These are phyloP conservation scores for Citeromyces hawaiiensis DNA, from an alignment of 1,139 yeast genomes.

Conservation along the genomic window DNA sequence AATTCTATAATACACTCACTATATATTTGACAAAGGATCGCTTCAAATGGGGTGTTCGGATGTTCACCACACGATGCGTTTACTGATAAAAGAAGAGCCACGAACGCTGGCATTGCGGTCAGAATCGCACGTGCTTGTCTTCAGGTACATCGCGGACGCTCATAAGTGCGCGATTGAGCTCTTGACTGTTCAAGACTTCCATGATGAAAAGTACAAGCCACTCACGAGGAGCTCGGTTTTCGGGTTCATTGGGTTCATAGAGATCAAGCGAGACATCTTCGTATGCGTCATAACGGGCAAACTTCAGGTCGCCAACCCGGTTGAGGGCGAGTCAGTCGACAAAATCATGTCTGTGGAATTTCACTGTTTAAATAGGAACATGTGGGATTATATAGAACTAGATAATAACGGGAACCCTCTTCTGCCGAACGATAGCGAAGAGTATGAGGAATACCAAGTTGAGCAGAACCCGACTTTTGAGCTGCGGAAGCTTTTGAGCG, in stretches of 20 bases:
- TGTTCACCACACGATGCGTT: conserved; percentile 22
- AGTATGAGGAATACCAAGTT: conserved; percentile 5
- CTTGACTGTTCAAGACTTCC: conserved; percentile 24
- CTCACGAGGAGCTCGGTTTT: conserved; percentile 35
- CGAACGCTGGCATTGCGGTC: conserved; percentile 42
- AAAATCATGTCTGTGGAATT: conserved; percentile 79
- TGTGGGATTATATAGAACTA: conserved; percentile 70
- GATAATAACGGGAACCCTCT: conserved; percentile 39
- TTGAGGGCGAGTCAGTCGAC: conserved; percentile 67
- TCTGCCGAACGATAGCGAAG: conserved; percentile 1
- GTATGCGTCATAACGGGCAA: conserved; percentile 72
- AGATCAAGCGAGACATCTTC: conserved; percentile 51
- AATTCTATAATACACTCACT: no score
- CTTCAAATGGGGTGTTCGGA: not conserved
- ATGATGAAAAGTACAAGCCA: conserved; percentile 26
- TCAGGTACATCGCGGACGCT: conserved; percentile 23
- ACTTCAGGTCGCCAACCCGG: conserved; percentile 71
- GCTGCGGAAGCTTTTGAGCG: conserved; percentile 59
- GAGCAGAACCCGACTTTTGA: conserved; percentile 78
- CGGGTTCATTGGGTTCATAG: conserved; percentile 81
- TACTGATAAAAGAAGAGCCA: conserved; percentile 34
- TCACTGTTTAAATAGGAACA: conserved; percentile 52
- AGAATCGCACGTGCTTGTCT: conserved; percentile 32
- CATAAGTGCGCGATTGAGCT: conserved; percentile 41
- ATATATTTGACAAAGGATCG: no score